Base-by-base conservation (phyloP, 306 rosid species). In the Senna tora region DNA sequence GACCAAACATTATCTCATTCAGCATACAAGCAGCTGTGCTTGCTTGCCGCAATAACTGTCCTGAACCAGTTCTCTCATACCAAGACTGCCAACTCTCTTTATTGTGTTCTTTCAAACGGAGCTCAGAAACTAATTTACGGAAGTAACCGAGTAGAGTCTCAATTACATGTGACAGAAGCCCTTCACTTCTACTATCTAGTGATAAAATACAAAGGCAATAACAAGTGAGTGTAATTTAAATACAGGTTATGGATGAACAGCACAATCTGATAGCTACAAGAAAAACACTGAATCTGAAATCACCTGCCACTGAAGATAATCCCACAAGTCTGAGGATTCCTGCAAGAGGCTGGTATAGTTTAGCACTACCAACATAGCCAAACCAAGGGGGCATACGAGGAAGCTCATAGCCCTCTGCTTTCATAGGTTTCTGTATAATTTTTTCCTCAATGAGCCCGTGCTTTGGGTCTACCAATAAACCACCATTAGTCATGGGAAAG, bases 351-450 rank as follows among this genome's bases (percentile, higher is more conserved):
- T 87, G 79, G 79, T 93, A 93, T 54, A 87, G 79, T 62, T 83
- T 91, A 34, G 8, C 74, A 80, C 89, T 86, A 46, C 98, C 96
- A 75, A 84, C 76, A 65, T 80, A 72, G 68, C 75, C 71, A 79
- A 91, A 93, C 98, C 98, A 93, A 73, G 98, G 94, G 82, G 98
- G 98, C 96, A 89, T 89, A 66, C 85, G 90, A 22, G 98, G 97
- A 77, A 93, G 90, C 72, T 82, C 87, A 47, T 79, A 84, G 42
- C 62, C 77, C 74, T 75, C 67, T 65, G 45, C 65, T 64, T 77
- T 72, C 55, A 56, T 61, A 22, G 66, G 65, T 49, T 79, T 70
- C 60, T 79, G 83, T 68, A 68, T 16, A 72, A 49, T 74, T 57
- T 78, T 82, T 62, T 87, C 89, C 82, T 71, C 85, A 85, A 82